Conservation (phyloP, 129 eudicot genomes). For the Escallonia herrerae region DNA sequence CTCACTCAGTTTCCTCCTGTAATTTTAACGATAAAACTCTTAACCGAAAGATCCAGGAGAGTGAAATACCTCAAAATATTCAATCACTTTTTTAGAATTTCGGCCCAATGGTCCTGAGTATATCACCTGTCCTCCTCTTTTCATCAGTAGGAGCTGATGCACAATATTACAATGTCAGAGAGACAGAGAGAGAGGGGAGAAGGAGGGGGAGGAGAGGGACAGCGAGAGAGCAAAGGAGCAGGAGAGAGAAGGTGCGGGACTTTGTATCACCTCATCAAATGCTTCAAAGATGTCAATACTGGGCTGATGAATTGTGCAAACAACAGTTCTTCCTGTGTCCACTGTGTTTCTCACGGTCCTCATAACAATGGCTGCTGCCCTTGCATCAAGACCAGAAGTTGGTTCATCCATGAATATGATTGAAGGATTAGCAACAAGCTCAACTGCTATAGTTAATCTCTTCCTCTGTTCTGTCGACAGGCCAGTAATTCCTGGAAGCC, state of each 20-base stretch:
- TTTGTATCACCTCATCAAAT: constrained; percentile 63
- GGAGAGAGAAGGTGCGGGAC: not conserved
- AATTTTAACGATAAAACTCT: not conserved
- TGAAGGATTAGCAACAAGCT: constrained; percentile 97
- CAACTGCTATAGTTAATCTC: constrained; percentile 91
- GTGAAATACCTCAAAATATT: constrained; percentile 69
- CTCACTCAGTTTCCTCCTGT: not conserved
- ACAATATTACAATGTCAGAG: not conserved
- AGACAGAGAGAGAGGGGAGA: not conserved
- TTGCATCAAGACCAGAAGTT: constrained; percentile 96
- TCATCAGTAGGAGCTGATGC: constrained; percentile 65
- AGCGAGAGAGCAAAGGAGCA: not conserved
- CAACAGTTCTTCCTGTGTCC: constrained; percentile 94
- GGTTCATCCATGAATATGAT: constrained; percentile 99
- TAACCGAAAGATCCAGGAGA: not conserved
- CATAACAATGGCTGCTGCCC: constrained; percentile 99
- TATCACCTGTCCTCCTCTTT: constrained; percentile 94
- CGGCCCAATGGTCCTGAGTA: constrained; percentile 86
- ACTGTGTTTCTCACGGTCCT: constrained; percentile 94
- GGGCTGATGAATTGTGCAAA: constrained; percentile 98
- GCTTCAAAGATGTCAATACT: constrained; percentile 97
- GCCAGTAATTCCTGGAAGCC: constrained; percentile 78
- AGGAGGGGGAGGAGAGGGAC: not conserved
- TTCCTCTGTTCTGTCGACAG: constrained; percentile 89
- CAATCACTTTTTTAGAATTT: constrained; percentile 67